A percentile compares a stretch with the other conserved stretches of the same genome.
Evolutionary conservation across 805 yeast genomes (phyloP).

Genomic region (Candida gorgasii): DNA sequence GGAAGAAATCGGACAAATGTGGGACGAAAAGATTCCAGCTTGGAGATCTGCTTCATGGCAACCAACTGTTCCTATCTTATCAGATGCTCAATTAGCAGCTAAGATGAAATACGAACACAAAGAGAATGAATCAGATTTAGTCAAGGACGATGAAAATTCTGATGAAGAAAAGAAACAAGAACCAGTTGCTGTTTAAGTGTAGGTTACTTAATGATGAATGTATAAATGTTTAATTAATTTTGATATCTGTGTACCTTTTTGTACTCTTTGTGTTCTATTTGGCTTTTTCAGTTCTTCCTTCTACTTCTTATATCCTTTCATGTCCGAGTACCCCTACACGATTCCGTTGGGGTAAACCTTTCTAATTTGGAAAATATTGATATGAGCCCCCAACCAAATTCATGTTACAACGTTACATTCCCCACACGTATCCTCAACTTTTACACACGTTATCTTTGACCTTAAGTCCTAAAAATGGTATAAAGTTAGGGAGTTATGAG

Average conservation of each 20-base stretch:
- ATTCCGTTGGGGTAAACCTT: too few relatives aligned
- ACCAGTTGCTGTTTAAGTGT: slow-evolving; percentile 8
- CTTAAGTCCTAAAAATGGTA: too few relatives aligned
- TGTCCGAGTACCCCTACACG: too few relatives aligned
- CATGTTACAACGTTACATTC: too few relatives aligned
- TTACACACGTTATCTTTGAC: too few relatives aligned
- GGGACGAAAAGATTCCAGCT: slow-evolving; percentile 46
- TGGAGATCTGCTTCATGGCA: slow-evolving; percentile 41
- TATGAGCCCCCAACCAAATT: too few relatives aligned
- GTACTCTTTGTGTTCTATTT: neutral
- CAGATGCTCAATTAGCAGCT: slow-evolving; percentile 38
- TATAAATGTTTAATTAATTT: slow-evolving; percentile 5
- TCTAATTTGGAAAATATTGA: neutral
- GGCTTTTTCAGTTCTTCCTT: neutral
- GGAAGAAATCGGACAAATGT: slow-evolving; percentile 55
- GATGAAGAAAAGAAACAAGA: slow-evolving; percentile 12
- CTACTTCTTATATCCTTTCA: neutral
- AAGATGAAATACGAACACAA: slow-evolving; percentile 37
- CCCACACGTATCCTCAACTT: too few relatives aligned
- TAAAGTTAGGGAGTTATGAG: too few relatives aligned
- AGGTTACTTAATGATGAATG: neutral
- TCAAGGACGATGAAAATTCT: slow-evolving; percentile 17
- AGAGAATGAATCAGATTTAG: slow-evolving; percentile 29
- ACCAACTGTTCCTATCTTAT: slow-evolving; percentile 38
- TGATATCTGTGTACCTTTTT: too few relatives aligned